Percentiles rank a stretch among this genome's conserved stretches.
These are phyloP conservation scores for Picea sitchensis DNA, from an alignment of 75 land plant species.

Conservation along the genomic window DNA sequence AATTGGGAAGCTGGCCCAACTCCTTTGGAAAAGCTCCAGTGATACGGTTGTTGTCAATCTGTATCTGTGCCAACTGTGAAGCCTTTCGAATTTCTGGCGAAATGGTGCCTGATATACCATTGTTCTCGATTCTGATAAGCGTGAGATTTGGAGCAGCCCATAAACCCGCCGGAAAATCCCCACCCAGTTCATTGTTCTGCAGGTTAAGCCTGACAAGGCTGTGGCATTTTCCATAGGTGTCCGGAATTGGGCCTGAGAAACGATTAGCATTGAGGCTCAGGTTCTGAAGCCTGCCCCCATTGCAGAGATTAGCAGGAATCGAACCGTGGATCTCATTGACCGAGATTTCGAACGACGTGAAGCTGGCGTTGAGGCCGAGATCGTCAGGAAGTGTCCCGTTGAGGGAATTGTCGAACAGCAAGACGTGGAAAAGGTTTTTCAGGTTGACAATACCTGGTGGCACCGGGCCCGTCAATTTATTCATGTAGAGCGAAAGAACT, in stretches of 20 bases:
- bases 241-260: conserved; percentile 59
- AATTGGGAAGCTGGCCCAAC: too few relatives aligned
- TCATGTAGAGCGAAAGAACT: conserved; percentile 63
- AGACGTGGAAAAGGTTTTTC: conserved; percentile 14
- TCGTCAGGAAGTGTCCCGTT: conserved; percentile 35
- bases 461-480: conserved; percentile 48
- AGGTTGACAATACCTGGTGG: conserved; percentile 34
- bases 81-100: too few relatives aligned
- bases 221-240: conserved; percentile 34
- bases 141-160: too few relatives aligned
- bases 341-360: conserved; percentile 46
- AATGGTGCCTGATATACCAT: too few relatives aligned
- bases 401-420: conserved; percentile 3
- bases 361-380: conserved; percentile 23
- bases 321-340: conserved; percentile 49
- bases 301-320: conserved; percentile 55
- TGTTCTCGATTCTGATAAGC: too few relatives aligned
- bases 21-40: too few relatives aligned
- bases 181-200: too few relatives aligned
- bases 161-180: too few relatives aligned
- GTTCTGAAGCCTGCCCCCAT: conserved; percentile 30
- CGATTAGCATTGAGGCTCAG: conserved; percentile 54
- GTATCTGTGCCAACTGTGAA: too few relatives aligned
- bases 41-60: too few relatives aligned
- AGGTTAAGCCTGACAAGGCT: conserved; percentile 29